Evolutionary conservation across 352 stramenopile genomes (phyloP).

Genomic region (Pythium rishiriense): DNA sequence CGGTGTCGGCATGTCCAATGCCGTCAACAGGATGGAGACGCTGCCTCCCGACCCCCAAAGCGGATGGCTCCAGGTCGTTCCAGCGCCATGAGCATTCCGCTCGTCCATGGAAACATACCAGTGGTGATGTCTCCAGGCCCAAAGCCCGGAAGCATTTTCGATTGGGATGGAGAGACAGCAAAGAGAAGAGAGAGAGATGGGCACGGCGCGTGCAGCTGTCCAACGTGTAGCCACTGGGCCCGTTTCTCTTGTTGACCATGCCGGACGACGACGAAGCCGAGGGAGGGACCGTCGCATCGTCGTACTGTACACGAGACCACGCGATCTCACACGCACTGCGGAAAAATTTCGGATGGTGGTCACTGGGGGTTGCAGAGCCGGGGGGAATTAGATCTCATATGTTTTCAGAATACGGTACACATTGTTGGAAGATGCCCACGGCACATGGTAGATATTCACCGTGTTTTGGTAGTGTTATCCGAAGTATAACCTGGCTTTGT

Average conservation of each 20-base stretch:
- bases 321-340: too few relatives aligned
- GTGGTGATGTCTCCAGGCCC: too few relatives aligned
- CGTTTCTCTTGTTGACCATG: not conserved
- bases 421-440: too few relatives aligned
- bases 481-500: not conserved
- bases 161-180: not conserved
- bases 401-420: not conserved
- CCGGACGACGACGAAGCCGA: not conserved
- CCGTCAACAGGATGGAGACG: conserved; percentile 3
- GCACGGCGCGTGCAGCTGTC: not conserved
- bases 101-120: too few relatives aligned
- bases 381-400: not conserved
- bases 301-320: too few relatives aligned
- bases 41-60: too few relatives aligned
- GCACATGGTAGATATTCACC: too few relatives aligned
- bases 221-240: not conserved
- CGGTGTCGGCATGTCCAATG: not conserved
- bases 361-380: too few relatives aligned
- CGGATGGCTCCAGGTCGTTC: not conserved
- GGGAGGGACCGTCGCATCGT: not conserved
- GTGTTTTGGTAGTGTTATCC: not conserved
- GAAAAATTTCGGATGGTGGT: not conserved
- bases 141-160: too few relatives aligned
- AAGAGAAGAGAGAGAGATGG: not conserved
- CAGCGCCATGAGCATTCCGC: not conserved